A percentile compares a stretch with the other conserved stretches of the same genome.
Conservation (phyloP, 2,329 filamentous ascomycete genomes). For the Onygena corvina region DNA sequence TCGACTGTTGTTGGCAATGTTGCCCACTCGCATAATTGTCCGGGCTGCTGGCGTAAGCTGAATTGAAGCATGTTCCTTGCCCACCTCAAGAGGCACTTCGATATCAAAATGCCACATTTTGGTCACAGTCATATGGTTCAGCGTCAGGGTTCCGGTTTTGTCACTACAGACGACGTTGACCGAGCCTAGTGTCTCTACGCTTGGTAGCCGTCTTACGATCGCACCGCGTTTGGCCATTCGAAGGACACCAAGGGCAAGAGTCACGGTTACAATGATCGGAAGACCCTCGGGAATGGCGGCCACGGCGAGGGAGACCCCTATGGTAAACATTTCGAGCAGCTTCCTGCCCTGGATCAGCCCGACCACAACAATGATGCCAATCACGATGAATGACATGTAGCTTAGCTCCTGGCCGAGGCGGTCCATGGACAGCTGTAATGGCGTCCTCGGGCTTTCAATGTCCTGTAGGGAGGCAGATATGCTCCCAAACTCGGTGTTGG, state of each 20-base stretch:
- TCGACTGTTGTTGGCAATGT: conserved; percentile 89
- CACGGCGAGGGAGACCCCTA: conserved; percentile 90
- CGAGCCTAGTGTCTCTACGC: conserved; percentile 94
- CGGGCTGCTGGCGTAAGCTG: conserved; percentile 61
- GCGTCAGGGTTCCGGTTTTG: conserved; percentile 92
- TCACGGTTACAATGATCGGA: conserved; percentile 96
- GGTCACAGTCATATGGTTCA: conserved; percentile 96
- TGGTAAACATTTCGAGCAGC: conserved; percentile 89
- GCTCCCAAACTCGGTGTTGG: conserved; percentile 86
- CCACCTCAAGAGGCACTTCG: conserved; percentile 44
- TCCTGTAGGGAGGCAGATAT: conserved; percentile 90
- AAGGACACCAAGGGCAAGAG: conserved; percentile 82
- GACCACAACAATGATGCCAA: conserved; percentile 81
- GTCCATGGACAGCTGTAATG: conserved; percentile 92
- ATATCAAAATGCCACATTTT: conserved; percentile 92
- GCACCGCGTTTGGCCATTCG: conserved; percentile 92
- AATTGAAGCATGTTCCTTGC: conserved; percentile 40
- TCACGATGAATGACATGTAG: conserved; percentile 91
- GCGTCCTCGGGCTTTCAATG: conserved; percentile 89
- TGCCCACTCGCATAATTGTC: conserved; percentile 78
- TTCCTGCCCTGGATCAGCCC: conserved; percentile 83
- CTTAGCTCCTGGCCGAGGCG: conserved; percentile 90
- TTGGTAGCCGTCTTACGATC: conserved; percentile 89
- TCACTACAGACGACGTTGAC: conserved; percentile 99
- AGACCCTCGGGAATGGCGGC: conserved; percentile 92